Base-by-base conservation (phyloP, 768 basidiomycete genomes). In the Lentinula boryana region DNA sequence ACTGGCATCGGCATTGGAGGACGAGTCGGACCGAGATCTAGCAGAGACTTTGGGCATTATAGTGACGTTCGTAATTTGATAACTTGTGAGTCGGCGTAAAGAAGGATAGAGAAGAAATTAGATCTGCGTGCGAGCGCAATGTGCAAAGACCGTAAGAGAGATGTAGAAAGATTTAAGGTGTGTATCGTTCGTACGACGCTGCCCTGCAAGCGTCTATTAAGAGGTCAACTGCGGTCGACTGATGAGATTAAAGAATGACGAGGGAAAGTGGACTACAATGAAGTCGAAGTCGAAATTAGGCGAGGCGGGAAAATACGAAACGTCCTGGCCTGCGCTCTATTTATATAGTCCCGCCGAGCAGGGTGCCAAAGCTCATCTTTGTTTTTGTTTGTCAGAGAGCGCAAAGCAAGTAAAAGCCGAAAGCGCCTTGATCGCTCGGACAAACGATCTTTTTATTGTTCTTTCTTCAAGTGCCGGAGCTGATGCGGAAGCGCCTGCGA, bases 161-260 rank as follows among this genome's bases (percentile, higher is more conserved):
- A 21, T 9, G 46, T 12, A 9, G 46, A 21, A 48, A n/a, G n/a
- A 48, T 18, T 23, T 3, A 23, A n/a, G 18, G 16, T 9, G 5
- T 13, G n/a, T 46, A 46, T 46, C 44, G 44, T 46, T 46, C 44
- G 44, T 50, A 31, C 31, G 65, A 67, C 63, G 68, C 59, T 70
- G 71, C 61, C 66, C 71, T 65, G 71, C 71, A 71, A 68, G 21
- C 69, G 66, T 63, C 63, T 54, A 50, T 57, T 56, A 48, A 13
- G 56, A 18, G 33, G 41, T 43, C 16, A 43, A 43, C 15, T 43
- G 8, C 36, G 1, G 36, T 38, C 36, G 13, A 38, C 36, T 18
- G 46, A 7, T 3, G 8, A 48, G 21, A 31, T 33, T 36, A 44
- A 18, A 44, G n/a, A n/a, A 18, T 53, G 40, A 53, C 13, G 61